phyloP scores from a whole-genome alignment of 1,284 basidiomycete species.

The Pyrrhoderma lamaoense region DNA sequence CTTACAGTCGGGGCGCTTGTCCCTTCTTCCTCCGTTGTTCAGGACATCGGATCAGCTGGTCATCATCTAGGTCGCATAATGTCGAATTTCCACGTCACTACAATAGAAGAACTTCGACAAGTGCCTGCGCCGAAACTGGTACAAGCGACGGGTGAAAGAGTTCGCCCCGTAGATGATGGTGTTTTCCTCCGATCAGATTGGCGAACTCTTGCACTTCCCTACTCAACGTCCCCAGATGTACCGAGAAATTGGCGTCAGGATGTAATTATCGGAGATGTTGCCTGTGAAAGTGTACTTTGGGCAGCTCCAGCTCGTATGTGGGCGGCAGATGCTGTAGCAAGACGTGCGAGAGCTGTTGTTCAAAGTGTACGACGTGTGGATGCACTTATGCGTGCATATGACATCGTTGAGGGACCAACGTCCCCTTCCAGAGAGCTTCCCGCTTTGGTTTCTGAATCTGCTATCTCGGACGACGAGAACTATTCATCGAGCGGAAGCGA shows the following conservation, averaged over 20 bases:
- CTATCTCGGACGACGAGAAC: conserved; percentile 4
- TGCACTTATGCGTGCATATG: conserved; percentile 57
- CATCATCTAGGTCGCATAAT: conserved; percentile 58
- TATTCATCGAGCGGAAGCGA: conserved; percentile 4
- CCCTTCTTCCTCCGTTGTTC: conserved; percentile 28
- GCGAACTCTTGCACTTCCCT: conserved; percentile 37
- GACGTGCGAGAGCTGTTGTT: conserved; percentile 63
- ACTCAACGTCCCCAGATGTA: conserved; percentile 3
- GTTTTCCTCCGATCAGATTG: conserved; percentile 56
- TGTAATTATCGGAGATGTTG: conserved; percentile 65
- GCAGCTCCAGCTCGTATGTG: conserved; percentile 49
- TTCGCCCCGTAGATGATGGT: conserved; percentile 61
- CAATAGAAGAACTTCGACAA: conserved; percentile 52
- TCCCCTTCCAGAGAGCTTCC: not conserved
- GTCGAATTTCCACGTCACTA: conserved; percentile 43
- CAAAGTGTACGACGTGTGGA: conserved; percentile 57
- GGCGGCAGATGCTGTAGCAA: conserved; percentile 50
- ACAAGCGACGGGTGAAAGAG: conserved; percentile 33
- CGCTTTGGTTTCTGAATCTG: not conserved
- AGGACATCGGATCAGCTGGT: conserved; percentile 52
- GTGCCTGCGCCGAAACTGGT: conserved; percentile 50
- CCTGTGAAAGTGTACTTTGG: conserved; percentile 59
- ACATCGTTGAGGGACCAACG: conserved; percentile 35
- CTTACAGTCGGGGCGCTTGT: conserved; percentile 19
- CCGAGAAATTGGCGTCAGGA: conserved; percentile 40